Percentiles rank a stretch among this genome's conserved stretches.
Evolutionary conservation across 192 early-diverging fungal genomes (phyloP).

Genomic region (Entophlyctis luteolus): DNA sequence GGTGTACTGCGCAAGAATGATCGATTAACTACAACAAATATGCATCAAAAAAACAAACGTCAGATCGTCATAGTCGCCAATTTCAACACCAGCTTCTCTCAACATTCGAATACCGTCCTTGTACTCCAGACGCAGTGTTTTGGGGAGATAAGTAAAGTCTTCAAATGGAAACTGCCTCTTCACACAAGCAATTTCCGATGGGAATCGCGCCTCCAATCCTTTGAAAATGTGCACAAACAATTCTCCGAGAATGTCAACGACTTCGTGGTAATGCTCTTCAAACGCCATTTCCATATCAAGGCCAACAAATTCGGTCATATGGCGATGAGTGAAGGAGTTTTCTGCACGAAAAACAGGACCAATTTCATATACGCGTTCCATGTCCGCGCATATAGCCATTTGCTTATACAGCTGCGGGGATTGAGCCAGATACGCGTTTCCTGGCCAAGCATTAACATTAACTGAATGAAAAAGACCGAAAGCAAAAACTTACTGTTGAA

Average conservation of each 20-base stretch:
- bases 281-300: slow-evolving; percentile 99
- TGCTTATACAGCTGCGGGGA: slow-evolving; percentile 99
- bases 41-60: slow-evolving; percentile 36
- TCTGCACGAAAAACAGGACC: slow-evolving; percentile 95
- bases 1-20: slow-evolving; percentile 58
- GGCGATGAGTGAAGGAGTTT: slow-evolving; percentile 93
- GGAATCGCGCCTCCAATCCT: slow-evolving; percentile 77
- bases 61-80: slow-evolving; percentile 91
- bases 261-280: slow-evolving; percentile 99
- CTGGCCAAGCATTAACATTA: slow-evolving; percentile 30
- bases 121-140: slow-evolving; percentile 80
- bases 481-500: slow-evolving; percentile 73
- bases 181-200: slow-evolving; percentile 80
- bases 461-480: slow-evolving; percentile 19
- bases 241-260: slow-evolving; percentile 84
- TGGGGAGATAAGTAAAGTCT: slow-evolving; percentile 79
- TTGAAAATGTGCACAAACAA: slow-evolving; percentile 90
- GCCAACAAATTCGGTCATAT: slow-evolving; percentile 98
- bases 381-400: slow-evolving; percentile 95
- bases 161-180: slow-evolving; percentile 88
- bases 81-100: slow-evolving; percentile 79
- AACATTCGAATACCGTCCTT: slow-evolving; percentile 87
- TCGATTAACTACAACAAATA: neutral
- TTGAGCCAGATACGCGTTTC: slow-evolving; percentile 88
- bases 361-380: slow-evolving; percentile 98